A percentile compares a stretch with the other conserved stretches of the same genome.
Evolutionary conservation across 1,139 yeast genomes (phyloP).

Genomic region (Candida neerlandica): DNA sequence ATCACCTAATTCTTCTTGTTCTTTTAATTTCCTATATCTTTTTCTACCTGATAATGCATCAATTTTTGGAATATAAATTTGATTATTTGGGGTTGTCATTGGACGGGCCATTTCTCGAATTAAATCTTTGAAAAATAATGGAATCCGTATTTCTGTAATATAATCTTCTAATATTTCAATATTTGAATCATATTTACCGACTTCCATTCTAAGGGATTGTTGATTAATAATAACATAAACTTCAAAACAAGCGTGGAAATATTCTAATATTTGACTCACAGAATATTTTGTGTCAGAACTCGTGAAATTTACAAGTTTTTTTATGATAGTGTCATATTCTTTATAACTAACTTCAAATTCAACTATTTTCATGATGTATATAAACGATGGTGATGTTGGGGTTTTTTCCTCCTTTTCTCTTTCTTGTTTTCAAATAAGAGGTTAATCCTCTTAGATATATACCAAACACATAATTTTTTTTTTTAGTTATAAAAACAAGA

Average conservation of each 20-base stretch:
- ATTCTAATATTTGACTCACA: conserved; percentile 1
- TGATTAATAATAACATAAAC: conserved; percentile 10
- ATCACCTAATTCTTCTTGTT: conserved; percentile 1
- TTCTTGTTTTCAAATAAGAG: background rate
- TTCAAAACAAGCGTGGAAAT: conserved; percentile 11
- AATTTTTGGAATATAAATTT: conserved; percentile 9
- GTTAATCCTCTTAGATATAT: background rate
- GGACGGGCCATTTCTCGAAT: conserved; percentile 15
- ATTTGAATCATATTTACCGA: background rate
- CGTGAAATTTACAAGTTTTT: background rate
- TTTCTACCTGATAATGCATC: background rate
- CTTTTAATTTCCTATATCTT: background rate
- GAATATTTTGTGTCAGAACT: background rate
- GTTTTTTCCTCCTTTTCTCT: background rate
- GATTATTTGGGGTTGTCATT: conserved; percentile 4
- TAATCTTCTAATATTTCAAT: conserved; percentile 6
- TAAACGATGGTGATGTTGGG: background rate
- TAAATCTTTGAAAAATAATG: conserved; percentile 10
- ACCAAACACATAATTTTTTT: no score
- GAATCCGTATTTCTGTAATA: conserved; percentile 3
- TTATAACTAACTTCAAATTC: conserved; percentile 8
- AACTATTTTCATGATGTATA: conserved; percentile 1
- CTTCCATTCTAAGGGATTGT: conserved; percentile 8
- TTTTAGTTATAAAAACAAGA: no score
- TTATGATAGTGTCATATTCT: conserved; percentile 10